Evolutionary conservation across 805 yeast genomes (phyloP).

Genomic region (Nakazawaea ishiwadae): DNA sequence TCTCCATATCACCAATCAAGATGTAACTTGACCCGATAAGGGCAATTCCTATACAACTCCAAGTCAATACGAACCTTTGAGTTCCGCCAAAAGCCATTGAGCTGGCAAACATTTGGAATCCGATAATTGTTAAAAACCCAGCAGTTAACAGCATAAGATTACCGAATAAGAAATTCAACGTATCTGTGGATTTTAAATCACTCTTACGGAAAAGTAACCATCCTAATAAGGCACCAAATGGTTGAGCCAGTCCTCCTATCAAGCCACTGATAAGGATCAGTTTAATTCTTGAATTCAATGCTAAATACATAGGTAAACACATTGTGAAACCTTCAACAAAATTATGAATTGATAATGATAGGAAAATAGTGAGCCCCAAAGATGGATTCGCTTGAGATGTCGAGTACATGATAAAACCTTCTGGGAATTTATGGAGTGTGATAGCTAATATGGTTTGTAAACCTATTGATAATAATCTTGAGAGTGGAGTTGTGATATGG

Average conservation of each 20-base stretch:
- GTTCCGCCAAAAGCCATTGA: slow-evolving; percentile 77
- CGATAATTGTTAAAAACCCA: slow-evolving; percentile 80
- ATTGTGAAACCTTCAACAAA: slow-evolving; percentile 92
- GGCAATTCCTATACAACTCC: slow-evolving; percentile 58
- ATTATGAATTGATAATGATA: slow-evolving; percentile 85
- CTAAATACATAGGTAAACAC: slow-evolving; percentile 84
- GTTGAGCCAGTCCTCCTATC: slow-evolving; percentile 83
- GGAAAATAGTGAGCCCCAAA: slow-evolving; percentile 74
- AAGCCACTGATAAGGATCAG: slow-evolving; percentile 64
- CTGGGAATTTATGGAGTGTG: slow-evolving; percentile 88
- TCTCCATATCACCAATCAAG: slow-evolving; percentile 20
- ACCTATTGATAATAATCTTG: slow-evolving; percentile 80
- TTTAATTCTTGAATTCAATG: slow-evolving; percentile 53
- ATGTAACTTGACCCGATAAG: slow-evolving; percentile 46
- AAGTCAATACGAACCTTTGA: slow-evolving; percentile 50
- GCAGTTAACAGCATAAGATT: slow-evolving; percentile 66
- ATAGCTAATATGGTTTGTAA: slow-evolving; percentile 86
- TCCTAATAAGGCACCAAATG: slow-evolving; percentile 81
- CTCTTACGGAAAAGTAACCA: slow-evolving; percentile 40
- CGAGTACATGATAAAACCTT: slow-evolving; percentile 85
- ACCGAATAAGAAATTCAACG: slow-evolving; percentile 49
- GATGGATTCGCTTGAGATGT: slow-evolving; percentile 64
- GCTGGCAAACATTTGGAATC: slow-evolving; percentile 81
- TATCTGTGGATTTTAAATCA: slow-evolving; percentile 28
- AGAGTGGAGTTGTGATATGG: slow-evolving; percentile 70